Evolutionary conservation across 257 asterid genomes (phyloP).

Genomic region (Lavandula angustifolia): DNA sequence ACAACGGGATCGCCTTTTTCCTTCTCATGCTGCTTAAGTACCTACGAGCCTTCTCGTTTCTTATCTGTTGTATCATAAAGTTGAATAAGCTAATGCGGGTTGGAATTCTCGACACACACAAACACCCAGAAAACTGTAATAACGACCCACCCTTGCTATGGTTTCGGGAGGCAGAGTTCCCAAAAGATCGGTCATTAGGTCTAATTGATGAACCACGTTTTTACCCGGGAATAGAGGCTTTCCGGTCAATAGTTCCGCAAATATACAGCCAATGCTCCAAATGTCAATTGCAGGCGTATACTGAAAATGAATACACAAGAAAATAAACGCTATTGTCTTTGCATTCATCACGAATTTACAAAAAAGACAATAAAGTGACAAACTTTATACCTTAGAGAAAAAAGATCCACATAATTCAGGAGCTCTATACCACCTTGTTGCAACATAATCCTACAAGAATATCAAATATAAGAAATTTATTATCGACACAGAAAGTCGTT

Average conservation of each 20-base stretch:
- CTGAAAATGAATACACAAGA: slow-evolving; percentile 40
- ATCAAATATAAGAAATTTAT: slow-evolving; percentile 2
- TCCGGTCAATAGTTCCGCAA: slow-evolving; percentile 89
- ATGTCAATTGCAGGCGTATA: slow-evolving; percentile 97
- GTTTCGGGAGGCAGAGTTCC: slow-evolving; percentile 95
- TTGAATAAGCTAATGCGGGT: slow-evolving; percentile 20
- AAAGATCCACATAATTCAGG: slow-evolving; percentile 97
- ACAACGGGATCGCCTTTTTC: slow-evolving; percentile 76
- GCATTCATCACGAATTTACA: slow-evolving; percentile 7
- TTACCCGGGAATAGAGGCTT: slow-evolving; percentile 96
- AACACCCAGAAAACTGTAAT: not conserved
- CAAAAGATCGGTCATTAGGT: slow-evolving; percentile 86
- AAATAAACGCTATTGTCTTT: slow-evolving; percentile 15
- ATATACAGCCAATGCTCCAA: slow-evolving; percentile 98
- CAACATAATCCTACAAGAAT: slow-evolving; percentile 79
- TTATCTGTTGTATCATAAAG: slow-evolving; percentile 56
- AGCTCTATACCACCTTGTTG: slow-evolving; percentile 98
- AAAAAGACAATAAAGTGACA: not conserved
- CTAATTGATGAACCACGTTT: slow-evolving; percentile 96
- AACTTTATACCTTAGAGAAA: slow-evolving; percentile 80
- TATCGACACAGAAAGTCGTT: not conserved
- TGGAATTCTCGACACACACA: not conserved
- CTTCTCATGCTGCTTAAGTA: slow-evolving; percentile 95
- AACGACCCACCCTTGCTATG: slow-evolving; percentile 70
- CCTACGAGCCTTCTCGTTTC: slow-evolving; percentile 97